Base-by-base conservation (phyloP, 345 rosid species). In the Anastatica hierochuntica region DNA sequence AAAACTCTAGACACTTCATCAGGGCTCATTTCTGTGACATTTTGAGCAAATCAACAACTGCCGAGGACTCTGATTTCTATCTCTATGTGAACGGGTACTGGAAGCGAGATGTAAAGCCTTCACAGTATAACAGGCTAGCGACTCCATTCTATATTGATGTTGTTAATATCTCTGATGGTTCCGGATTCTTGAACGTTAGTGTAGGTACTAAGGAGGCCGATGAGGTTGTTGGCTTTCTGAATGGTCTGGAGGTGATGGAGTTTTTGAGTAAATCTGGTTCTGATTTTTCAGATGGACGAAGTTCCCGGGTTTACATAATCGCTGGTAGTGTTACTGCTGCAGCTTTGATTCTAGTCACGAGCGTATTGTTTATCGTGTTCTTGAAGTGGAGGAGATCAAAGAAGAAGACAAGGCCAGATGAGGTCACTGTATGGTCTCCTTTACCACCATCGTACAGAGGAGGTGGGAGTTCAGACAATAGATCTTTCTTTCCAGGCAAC, bases 171-270 rank as follows among this genome's bases (percentile, higher is more conserved):
- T 70, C 92, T 8, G 87, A 53, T 27, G 69, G 58, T 71, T 79
- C 85, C 72, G 74, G 74, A 0, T 54, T 76, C 13, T 73, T 89
- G 11, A 77, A 83, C 16, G 75, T 82, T 15, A 63, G 71, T 18
- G 5, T 82, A 10, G 21, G 58, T 13, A 19, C 29, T 4, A 36
- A 53, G 11, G 65, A 72, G 0, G 19, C 56, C 1, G 1, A 9
- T 1, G 47, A 58, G 2, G 69, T 76, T 43, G 30, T 8, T 6
- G 90, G 75, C 3, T 75, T 79, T 56, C 73, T 85, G 0, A 85
- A 81, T 26, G 95, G 95, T 43, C 17, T 81, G 7, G 95, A 85
- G 68, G 40, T 89, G 21, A 73, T 85, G 31, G 83, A 83, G 81
- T 69, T 81, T 29, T 51, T 83, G 58, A 71, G 76, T 61, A 68